These are phyloP conservation scores for Heracleum sosnowskyi DNA, from an alignment of 129 eudicot species.

Conservation along the genomic window DNA sequence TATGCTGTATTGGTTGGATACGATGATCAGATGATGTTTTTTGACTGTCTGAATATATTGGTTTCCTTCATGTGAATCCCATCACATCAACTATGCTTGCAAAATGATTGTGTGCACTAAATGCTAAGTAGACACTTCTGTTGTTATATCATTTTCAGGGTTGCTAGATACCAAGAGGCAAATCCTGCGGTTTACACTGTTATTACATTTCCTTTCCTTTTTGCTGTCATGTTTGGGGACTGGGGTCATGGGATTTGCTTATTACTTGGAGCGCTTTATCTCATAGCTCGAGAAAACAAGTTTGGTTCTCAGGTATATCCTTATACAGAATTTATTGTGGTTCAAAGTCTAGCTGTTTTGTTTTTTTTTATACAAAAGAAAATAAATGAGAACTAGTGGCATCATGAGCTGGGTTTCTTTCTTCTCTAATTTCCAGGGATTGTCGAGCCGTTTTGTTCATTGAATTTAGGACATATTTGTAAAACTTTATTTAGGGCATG, in stretches of 20 bases:
- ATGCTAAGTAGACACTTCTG: slow-evolving; percentile 9
- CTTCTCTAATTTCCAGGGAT: neutral
- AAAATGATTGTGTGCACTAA: neutral
- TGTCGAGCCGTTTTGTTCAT: neutral
- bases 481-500: neutral
- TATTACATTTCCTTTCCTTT: slow-evolving; percentile 94
- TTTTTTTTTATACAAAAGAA: neutral
- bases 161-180: slow-evolving; percentile 96
- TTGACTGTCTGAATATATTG: neutral
- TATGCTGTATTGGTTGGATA: neutral
- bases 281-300: slow-evolving; percentile 77
- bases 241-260: slow-evolving; percentile 99
- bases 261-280: slow-evolving; percentile 70
- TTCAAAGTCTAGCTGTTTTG: neutral
- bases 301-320: slow-evolving; percentile 71
- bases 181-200: slow-evolving; percentile 96
- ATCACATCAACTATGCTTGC: neutral
- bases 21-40: neutral
- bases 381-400: neutral
- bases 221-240: slow-evolving; percentile 99
- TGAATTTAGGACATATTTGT: neutral
- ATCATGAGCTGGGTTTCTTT: neutral
- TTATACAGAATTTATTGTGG: neutral
- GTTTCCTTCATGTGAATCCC: neutral
- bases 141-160: slow-evolving; percentile 38